Evolutionary conservation across 2,329 filamentous ascomycete genomes (phyloP).

Genomic region (Sarocladiaceae sp.): DNA sequence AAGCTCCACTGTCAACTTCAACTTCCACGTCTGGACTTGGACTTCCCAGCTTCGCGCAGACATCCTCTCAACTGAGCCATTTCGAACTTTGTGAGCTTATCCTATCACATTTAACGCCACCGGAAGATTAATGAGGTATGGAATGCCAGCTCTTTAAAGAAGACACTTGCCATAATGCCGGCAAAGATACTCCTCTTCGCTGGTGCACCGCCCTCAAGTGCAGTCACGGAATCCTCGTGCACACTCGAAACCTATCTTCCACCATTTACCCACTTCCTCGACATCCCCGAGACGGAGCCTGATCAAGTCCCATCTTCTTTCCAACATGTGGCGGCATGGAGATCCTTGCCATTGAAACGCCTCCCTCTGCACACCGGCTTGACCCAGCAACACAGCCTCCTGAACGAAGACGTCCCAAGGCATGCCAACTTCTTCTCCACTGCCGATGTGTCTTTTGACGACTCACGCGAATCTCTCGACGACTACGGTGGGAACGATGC

Average conservation of each 20-base stretch:
- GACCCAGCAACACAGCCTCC: slow-evolving; percentile 39
- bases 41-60: no score
- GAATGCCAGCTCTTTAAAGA: neutral
- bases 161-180: slow-evolving; percentile 15
- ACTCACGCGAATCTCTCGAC: slow-evolving; percentile 16
- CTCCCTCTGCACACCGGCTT: slow-evolving; percentile 44
- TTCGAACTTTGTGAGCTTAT: no score
- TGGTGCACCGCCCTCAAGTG: slow-evolving; percentile 26
- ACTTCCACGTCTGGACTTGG: neutral
- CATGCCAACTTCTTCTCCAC: slow-evolving; percentile 42
- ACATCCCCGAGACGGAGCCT: slow-evolving; percentile 10
- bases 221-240: slow-evolving; percentile 22
- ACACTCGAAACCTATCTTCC: slow-evolving; percentile 22
- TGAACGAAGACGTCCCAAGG: slow-evolving; percentile 22
- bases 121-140: no score
- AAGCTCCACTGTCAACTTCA: slow-evolving; percentile 3
- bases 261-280: slow-evolving; percentile 21
- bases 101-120: no score
- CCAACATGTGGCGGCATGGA: slow-evolving; percentile 42
- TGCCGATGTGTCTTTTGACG: slow-evolving; percentile 29
- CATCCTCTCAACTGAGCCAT: no score
- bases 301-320: slow-evolving; percentile 11
- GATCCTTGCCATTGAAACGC: slow-evolving; percentile 43
- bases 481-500: slow-evolving; percentile 30
- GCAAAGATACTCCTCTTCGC: slow-evolving; percentile 31